Base-by-base conservation (phyloP, 2,329 filamentous ascomycete genomes). In the Dichotomopilus funicola region DNA sequence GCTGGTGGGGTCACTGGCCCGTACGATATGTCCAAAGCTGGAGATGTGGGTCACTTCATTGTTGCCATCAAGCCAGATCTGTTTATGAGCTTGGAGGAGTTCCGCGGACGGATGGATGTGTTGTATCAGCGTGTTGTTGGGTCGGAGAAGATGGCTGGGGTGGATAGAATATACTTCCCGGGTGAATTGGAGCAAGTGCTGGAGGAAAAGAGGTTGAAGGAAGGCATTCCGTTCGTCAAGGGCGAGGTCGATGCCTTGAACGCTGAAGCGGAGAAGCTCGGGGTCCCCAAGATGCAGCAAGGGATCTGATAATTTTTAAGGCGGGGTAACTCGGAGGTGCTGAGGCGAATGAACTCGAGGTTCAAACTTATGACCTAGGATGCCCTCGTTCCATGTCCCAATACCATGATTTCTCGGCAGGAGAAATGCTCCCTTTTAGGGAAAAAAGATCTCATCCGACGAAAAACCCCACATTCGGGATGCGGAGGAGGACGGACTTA, bases 1-100 rank as follows among this genome's bases (percentile, higher is more conserved):
- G 89, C 87, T 0, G 88, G 88, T 0, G 77, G 87, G 64, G 89
- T 94, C 13, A 87, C 84, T 0, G 81, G 81, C 13, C 89, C 89
- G 0, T 94, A 94, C 67, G 87, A 91, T 64, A 78, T 85, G 2
- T 84, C 80, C 0, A 80, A 76, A 56, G 77, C 82, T 1, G 83
- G 85, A 0, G 83, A 90, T 63, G 87, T 90, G 0, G 87, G 88
- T 0, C 88, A 91, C 66, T 89, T 90, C 59, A 67, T 91, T 1
- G 72, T 89, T 1, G 86, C 81, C 13, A 80, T 91, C 61, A 88
- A 87, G 66, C 87, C 87, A 0, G 86, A 91, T 63, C 71, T 91
- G 19, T 91, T 91, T 59, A 82, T 91, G 78, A 76, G 75, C 51
- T 60, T 86, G 57, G 82, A 86, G 1, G 85, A 89, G 43, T 91